phyloP scores from a whole-genome alignment of 495 filamentous ascomycete species.

The Pseudomonodictys pantanalensis region DNA sequence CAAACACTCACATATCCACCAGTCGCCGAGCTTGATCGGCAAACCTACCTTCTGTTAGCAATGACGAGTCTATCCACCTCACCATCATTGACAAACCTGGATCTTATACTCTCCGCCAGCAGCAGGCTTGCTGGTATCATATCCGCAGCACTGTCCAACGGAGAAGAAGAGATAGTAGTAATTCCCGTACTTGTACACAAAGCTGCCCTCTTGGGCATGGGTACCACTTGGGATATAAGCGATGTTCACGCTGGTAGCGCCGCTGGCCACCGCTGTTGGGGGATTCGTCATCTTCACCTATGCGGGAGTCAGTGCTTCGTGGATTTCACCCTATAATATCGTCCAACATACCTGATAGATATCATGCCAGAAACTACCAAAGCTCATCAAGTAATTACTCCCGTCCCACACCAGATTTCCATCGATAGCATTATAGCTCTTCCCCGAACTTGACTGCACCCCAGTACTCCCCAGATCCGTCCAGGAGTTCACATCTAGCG shows the following conservation, averaged over 20 bases:
- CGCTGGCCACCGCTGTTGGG: constrained; percentile 43
- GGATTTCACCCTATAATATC: no score
- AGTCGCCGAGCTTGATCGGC: constrained; percentile 52
- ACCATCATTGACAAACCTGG: no score
- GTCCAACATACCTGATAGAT: constrained; percentile 67
- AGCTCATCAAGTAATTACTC: constrained; percentile 56
- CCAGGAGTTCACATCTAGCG: constrained; percentile 61
- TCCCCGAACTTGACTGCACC: constrained; percentile 45
- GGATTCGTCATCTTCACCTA: constrained; percentile 47
- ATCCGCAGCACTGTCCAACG: constrained; percentile 60
- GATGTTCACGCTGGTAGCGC: constrained; percentile 47
- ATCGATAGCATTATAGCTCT: constrained; percentile 70
- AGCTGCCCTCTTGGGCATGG: constrained; percentile 58
- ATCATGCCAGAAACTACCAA: constrained; percentile 68
- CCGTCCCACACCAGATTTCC: constrained; percentile 54
- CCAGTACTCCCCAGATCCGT: constrained; percentile 54
- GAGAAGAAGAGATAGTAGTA: constrained; percentile 70
- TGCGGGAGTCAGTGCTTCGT: no score
- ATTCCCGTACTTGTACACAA: constrained; percentile 52
- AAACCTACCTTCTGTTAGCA: no score
- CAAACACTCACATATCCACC: constrained; percentile 52
- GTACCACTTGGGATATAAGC: constrained; percentile 54
- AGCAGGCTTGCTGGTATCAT: constrained; percentile 49
- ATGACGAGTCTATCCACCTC: no score
- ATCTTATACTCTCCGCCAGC: constrained; percentile 65